phyloP scores from a whole-genome alignment of 2,329 filamentous ascomycete species.

The Fusarium sp. region DNA sequence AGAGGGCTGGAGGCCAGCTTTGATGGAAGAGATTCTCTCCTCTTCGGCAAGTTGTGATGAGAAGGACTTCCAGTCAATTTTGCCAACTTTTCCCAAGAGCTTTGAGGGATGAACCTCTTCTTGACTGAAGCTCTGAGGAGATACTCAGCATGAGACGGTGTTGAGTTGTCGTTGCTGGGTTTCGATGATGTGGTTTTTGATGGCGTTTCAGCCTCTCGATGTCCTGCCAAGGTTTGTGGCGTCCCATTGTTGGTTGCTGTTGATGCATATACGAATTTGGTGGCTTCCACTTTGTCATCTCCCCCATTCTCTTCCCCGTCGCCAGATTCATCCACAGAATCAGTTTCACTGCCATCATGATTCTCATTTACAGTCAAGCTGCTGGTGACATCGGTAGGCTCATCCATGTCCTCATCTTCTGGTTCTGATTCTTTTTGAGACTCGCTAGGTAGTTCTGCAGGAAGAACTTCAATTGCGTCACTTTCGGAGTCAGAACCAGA shows the following conservation, averaged over 20 bases:
- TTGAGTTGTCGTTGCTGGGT: not conserved
- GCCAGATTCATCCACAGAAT: not conserved
- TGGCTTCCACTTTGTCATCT: not conserved
- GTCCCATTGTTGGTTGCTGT: conserved; percentile 2
- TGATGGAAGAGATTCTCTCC: not conserved
- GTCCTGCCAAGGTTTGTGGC: not conserved
- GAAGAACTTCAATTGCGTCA: not conserved
- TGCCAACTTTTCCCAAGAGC: conserved; percentile 43
- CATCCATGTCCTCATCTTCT: conserved; percentile 11
- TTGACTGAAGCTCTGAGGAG: conserved; percentile 43
- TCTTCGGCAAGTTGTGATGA: not conserved
- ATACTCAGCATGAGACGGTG: conserved; percentile 20
- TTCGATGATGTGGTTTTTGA: not conserved
- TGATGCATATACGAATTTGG: not conserved
- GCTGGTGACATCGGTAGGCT: not conserved
- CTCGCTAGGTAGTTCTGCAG: not conserved
- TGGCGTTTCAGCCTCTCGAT: not conserved
- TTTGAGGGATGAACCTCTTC: conserved; percentile 42
- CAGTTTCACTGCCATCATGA: not conserved
- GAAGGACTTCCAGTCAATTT: conserved; percentile 12
- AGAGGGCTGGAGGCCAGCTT: not conserved
- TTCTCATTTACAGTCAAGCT: not conserved
- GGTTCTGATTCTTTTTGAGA: not conserved
- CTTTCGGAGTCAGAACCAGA: not conserved
- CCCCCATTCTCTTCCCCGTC: not conserved